phyloP scores from a whole-genome alignment of 495 filamentous ascomycete genomes.

The Aspergillus bertholletiae region DNA sequence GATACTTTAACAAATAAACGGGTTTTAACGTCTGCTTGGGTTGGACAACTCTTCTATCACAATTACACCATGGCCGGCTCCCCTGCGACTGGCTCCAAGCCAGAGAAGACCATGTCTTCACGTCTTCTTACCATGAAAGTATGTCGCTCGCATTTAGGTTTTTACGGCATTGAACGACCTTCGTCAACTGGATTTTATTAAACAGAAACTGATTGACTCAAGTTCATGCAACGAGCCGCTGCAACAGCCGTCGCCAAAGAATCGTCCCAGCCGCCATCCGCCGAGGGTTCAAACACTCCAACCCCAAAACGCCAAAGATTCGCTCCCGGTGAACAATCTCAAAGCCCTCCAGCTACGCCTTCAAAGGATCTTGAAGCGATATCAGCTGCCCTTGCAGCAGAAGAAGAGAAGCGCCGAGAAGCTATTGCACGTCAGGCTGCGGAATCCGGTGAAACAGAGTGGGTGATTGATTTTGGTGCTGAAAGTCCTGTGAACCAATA shows the following conservation, averaged over 20 bases:
- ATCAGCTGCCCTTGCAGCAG: conserved; percentile 65
- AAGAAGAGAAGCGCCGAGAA: conserved; percentile 69
- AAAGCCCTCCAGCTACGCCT: conserved; percentile 23
- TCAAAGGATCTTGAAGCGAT: conserved; percentile 55
- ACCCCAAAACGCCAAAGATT: conserved; percentile 43
- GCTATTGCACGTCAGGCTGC: conserved; percentile 68
- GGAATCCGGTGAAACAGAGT: conserved; percentile 79
- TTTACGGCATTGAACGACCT: neutral
- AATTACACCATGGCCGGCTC: conserved; percentile 35
- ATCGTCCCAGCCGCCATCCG: conserved; percentile 36
- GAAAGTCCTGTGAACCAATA: conserved; percentile 9
- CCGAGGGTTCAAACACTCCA: conserved; percentile 24
- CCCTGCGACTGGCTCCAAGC: conserved; percentile 31
- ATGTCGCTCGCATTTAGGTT: conserved; percentile 1
- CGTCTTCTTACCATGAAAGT: conserved; percentile 91
- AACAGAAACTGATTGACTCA: neutral
- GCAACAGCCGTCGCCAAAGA: conserved; percentile 47
- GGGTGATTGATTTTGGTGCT: conserved; percentile 61
- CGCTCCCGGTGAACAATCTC: conserved; percentile 27
- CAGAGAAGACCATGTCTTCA: conserved; percentile 78
- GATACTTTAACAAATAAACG: neutral
- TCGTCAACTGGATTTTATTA: conserved; percentile 6
- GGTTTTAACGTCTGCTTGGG: conserved; percentile 14
- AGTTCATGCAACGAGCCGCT: conserved; percentile 96
- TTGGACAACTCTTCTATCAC: too few species aligned